These are phyloP conservation scores for Cordyceps javanica DNA, from an alignment of 2,329 filamentous ascomycete genomes.

Conservation along the genomic window DNA sequence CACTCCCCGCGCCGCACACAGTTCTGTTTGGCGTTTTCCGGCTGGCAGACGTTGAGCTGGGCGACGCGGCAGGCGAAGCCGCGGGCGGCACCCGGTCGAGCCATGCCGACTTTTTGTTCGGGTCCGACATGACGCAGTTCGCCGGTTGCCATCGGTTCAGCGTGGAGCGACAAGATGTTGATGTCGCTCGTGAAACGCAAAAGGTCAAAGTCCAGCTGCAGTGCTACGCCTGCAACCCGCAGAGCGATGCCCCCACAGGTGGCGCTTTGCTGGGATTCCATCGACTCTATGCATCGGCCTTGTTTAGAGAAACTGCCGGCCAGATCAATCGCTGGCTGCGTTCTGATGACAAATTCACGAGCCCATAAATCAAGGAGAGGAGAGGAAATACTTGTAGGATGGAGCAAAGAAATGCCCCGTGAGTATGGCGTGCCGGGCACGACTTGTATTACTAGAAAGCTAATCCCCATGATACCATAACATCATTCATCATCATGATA, in stretches of 20 bases:
- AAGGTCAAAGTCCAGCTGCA: neutral
- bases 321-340: neutral
- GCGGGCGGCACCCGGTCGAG: conserved; percentile 15
- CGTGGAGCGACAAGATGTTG: conserved; percentile 16
- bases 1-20: conserved; percentile 17
- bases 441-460: neutral
- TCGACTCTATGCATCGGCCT: neutral
- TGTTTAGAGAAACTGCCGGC: conserved; percentile 4
- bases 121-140: conserved; percentile 21
- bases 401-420: neutral
- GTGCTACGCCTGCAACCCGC: conserved; percentile 10
- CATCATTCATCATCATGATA: neutral
- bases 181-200: neutral
- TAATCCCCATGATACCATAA: neutral
- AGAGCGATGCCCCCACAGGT: neutral
- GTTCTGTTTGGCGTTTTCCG: conserved; percentile 24
- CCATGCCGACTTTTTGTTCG: conserved; percentile 25
- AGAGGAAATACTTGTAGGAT: neutral
- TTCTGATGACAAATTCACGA: neutral
- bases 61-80: neutral
- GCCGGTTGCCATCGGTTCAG: conserved; percentile 25
- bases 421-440: neutral
- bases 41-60: conserved; percentile 17
- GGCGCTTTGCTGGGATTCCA: neutral
- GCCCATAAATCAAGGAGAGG: neutral